Conservation (phyloP, 306 rosid species). For the Boehmeria nivea region DNA sequence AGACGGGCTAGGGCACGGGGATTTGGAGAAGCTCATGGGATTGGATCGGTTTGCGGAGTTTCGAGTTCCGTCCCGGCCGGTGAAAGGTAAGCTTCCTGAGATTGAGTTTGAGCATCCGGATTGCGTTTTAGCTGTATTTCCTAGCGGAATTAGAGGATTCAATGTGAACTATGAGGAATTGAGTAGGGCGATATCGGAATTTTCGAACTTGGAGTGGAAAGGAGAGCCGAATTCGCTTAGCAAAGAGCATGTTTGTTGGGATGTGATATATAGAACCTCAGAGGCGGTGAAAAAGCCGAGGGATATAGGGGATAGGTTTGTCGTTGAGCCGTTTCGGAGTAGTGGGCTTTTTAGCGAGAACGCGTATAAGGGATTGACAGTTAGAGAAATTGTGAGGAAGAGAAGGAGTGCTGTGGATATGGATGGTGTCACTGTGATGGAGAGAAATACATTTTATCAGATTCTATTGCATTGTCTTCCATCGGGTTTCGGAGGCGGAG, state of each 20-base stretch:
- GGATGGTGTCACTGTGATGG: slow-evolving; percentile 70
- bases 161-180: slow-evolving; percentile 51
- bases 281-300: slow-evolving; percentile 64
- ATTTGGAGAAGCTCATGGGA: slow-evolving; percentile 78
- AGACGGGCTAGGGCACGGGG: slow-evolving; percentile 65
- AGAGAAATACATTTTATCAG: slow-evolving; percentile 70
- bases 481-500: slow-evolving; percentile 52
- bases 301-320: slow-evolving; percentile 25
- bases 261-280: slow-evolving; percentile 68
- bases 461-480: slow-evolving; percentile 86
- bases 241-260: slow-evolving; percentile 91
- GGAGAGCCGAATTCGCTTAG: slow-evolving; percentile 76
- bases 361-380: slow-evolving; percentile 46
- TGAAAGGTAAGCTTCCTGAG: slow-evolving; percentile 65
- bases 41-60: slow-evolving; percentile 50
- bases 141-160: slow-evolving; percentile 41
- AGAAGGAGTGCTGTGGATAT: slow-evolving; percentile 93
- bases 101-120: slow-evolving; percentile 94
- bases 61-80: slow-evolving; percentile 50
- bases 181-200: slow-evolving; percentile 45
- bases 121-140: slow-evolving; percentile 73
- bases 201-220: slow-evolving; percentile 61
- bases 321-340: slow-evolving; percentile 51
- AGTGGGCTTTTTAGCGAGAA: slow-evolving; percentile 46
- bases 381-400: slow-evolving; percentile 77